These are phyloP conservation scores for Chalara sp. DNA, from an alignment of 2,329 filamentous ascomycete species.

Conservation along the genomic window DNA sequence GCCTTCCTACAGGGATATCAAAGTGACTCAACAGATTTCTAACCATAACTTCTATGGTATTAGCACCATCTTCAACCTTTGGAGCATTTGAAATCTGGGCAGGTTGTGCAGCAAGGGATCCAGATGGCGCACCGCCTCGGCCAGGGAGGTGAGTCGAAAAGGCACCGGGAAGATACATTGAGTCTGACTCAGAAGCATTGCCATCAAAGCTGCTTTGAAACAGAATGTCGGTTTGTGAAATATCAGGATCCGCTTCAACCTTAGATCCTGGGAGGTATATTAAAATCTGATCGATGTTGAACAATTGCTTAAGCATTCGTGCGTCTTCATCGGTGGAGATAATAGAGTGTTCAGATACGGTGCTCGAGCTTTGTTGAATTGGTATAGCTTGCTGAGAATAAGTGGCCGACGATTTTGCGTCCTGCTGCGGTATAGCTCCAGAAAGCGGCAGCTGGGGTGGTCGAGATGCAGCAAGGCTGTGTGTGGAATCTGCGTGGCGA, in stretches of 20 bases:
- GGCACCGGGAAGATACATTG: constrained; percentile 52
- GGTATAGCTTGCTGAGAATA: constrained; percentile 1
- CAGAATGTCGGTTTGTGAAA: constrained; percentile 1
- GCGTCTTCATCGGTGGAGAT: constrained; percentile 20
- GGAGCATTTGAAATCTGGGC: neutral
- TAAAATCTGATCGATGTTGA: constrained; percentile 28
- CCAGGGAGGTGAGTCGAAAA: constrained; percentile 43
- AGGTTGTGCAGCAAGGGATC: neutral
- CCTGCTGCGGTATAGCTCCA: neutral
- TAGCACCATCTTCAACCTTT: constrained; percentile 2
- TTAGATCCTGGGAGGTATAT: constrained; percentile 25
- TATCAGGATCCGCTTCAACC: constrained; percentile 1
- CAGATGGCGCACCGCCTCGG: neutral
- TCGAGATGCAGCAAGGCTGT: constrained; percentile 1
- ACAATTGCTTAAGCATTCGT: constrained; percentile 27
- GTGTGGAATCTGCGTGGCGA: constrained; percentile 15
- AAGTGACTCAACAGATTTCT: constrained; percentile 23
- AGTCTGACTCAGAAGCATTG: constrained; percentile 26
- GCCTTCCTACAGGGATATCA: constrained; percentile 27
- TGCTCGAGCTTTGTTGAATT: constrained; percentile 17
- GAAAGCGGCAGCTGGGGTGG: neutral
- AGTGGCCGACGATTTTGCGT: neutral
- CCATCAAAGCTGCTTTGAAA: constrained; percentile 14
- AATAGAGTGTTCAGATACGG: constrained; percentile 19
- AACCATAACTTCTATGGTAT: constrained; percentile 21